Base-by-base conservation (phyloP, 495 filamentous ascomycete species). In the Penicillium cinerascens region DNA sequence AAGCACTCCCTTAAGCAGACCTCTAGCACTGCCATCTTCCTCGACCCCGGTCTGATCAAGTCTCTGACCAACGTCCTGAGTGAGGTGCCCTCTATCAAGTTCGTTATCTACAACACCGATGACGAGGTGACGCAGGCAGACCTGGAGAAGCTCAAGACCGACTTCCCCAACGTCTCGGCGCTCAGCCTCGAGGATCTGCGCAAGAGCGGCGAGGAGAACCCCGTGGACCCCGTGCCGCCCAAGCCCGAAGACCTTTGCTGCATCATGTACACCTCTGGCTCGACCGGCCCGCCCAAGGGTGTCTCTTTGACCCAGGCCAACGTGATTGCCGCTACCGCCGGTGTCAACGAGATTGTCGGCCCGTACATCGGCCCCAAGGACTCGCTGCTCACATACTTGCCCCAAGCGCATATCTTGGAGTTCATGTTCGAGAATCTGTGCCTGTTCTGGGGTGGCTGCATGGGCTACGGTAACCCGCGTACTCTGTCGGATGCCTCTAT, bases 191-290 rank as follows among this genome's bases (percentile, higher is more conserved):
- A 96, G 47, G 91, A 97, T 37, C 73, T 98, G 52, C 70, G 82
- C 54, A 85, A 93, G 72, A 74, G 88, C 39, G 93, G 93, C 60
- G 81, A 91, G 68, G 84, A 89, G 54, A 93, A 95, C 64, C 84
- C 81, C 8, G 82, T 84, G 41, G 92, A 97, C 8, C 82, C 89
- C 16, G 84, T 89, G 16, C 87, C 91, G 36, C 92, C 93, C 3
- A 70, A 76, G 22, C 80, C 89, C 2, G 89, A 96, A 44, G 92
- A 96, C 66, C 82, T 98, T 11, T 93, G 88, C 79, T 96, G 93
- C 67, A 95, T 98, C 69, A 98, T 98, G 93, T 98, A 97, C 77
- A 98, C 93, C 2, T 97, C 93, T 26, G 93, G 93, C 39, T 96
- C 92, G n/a, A 98, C 93, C 4, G 93, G 93, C 44, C 82, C 91